Base-by-base conservation (phyloP, 495 filamentous ascomycete species). In the Durotheca rogersii region DNA sequence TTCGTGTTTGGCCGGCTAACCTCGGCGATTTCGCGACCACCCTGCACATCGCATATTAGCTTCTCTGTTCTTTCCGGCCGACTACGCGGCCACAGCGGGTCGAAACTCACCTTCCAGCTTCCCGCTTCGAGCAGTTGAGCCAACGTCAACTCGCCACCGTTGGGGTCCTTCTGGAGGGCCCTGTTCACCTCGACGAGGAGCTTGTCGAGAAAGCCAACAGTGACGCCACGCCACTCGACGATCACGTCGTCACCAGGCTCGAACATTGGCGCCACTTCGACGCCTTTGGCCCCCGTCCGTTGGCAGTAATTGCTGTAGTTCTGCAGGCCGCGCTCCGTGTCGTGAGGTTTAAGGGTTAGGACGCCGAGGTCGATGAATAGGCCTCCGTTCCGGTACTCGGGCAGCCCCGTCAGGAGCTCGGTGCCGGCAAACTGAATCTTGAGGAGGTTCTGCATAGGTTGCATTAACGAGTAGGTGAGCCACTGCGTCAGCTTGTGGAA, bases 1-100 rank as follows among this genome's bases (percentile, higher is more conserved):
- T 94, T 96, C 32, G 94, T 97, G 62, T 96, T 96, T 5, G 93
- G 93, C 51, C 93, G 78, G 46, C 88, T 94, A 41, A 96, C 88
- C 70, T 96, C 94, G 32, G 93, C 93, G 52, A 97, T 85, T 72
- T 97, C 93, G 64, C 93, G 82, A 47, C 93, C 93, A 63, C 92
- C 94, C 93, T 96, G 51, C 25, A 14, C 19, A 41, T 40, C 17
- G 27, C 20, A 21, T 33, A 49, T 78, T 65, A 77, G 60, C 23
- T n/a, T n/a, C 23, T 4, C 9, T 4, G 23, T 27, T 9, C 9
- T 9, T 4, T 27, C 23, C 23, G 4, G 23, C 23, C 4, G 9
- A 9, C 9, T 27, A 27, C 23, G 9, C 23, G 9, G 23, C 23
- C 23, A 27, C 7, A 3, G 15, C 12, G 20, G 12, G 14, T 27